These are phyloP conservation scores for Sugiyamaella sp. DNA, from an alignment of 1,139 yeast genomes.

Conservation along the genomic window DNA sequence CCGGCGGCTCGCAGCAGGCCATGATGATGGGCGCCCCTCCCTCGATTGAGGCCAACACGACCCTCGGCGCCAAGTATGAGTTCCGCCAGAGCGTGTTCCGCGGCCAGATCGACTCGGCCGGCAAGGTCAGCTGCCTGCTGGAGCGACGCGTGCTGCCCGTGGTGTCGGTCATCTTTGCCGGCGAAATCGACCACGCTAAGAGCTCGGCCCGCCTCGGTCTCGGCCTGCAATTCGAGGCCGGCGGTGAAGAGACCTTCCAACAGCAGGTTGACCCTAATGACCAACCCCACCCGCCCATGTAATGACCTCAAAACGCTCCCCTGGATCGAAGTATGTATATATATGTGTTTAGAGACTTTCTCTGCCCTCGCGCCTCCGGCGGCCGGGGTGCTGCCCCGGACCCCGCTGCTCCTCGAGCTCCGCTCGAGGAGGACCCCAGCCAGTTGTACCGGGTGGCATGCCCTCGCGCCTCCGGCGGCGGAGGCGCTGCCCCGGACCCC, in stretches of 20 bases:
- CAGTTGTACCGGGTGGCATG: too few relatives aligned
- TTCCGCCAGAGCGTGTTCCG: conserved; percentile 96
- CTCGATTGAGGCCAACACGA: conserved; percentile 86
- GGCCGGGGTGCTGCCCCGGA: conserved; percentile 1
- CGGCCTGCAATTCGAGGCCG: conserved; percentile 96
- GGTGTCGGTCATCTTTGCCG: conserved; percentile 83
- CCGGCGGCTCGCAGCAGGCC: conserved; percentile 68
- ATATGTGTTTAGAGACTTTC: conserved; percentile 12
- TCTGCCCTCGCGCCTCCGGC: not conserved
- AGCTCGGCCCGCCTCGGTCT: conserved; percentile 84
- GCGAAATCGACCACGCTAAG: conserved; percentile 92
- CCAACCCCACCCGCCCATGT: conserved; percentile 42
- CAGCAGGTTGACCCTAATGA: conserved; percentile 39
- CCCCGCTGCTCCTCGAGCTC: not conserved
- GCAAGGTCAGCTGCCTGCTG: conserved; percentile 87
- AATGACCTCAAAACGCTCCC: conserved; percentile 21
- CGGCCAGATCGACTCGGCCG: conserved; percentile 90
- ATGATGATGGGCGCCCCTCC: conserved; percentile 72
- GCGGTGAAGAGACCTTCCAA: conserved; percentile 73
- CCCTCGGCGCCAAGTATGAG: conserved; percentile 96
- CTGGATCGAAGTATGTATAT: conserved; percentile 17
- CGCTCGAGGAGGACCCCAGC: too few relatives aligned
- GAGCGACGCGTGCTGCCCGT: conserved; percentile 95
- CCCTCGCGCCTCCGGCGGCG: conserved; percentile 4
- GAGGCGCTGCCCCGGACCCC: not conserved